These are phyloP conservation scores for Coemansia sp. DNA, from an alignment of 192 early-diverging fungal genomes.

Conservation along the genomic window DNA sequence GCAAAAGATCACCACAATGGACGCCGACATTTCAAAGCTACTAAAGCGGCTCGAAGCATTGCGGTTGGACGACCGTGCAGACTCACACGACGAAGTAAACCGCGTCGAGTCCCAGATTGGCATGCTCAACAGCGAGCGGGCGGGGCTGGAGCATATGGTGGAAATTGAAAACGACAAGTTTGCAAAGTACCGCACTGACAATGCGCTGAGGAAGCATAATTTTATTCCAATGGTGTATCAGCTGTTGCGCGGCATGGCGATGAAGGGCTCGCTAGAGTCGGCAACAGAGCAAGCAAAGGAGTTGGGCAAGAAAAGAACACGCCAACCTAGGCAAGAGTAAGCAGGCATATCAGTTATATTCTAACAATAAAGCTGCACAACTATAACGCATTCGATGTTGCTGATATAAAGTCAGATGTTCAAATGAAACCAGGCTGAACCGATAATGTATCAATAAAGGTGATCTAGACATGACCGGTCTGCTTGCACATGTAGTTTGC, in stretches of 20 bases:
- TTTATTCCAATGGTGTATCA: conserved; percentile 76
- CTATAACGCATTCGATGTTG: too few relatives aligned
- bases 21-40: conserved; percentile 49
- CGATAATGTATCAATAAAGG: too few relatives aligned
- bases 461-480: too few relatives aligned
- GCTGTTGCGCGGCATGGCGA: conserved; percentile 61
- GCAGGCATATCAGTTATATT: too few relatives aligned
- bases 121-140: conserved; percentile 56
- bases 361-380: too few relatives aligned
- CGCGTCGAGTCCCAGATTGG: conserved; percentile 34
- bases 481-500: too few relatives aligned
- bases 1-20: conserved; percentile 53
- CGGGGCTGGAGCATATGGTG: conserved; percentile 55
- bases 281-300: conserved; percentile 56
- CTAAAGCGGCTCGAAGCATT: conserved; percentile 24
- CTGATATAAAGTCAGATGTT: too few relatives aligned
- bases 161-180: conserved; percentile 64
- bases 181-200: conserved; percentile 62
- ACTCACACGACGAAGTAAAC: conserved; percentile 28
- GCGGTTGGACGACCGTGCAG: conserved; percentile 44
- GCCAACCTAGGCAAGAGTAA: neutral
- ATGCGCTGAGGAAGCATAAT: conserved; percentile 70
- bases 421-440: too few relatives aligned
- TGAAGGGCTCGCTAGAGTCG: conserved; percentile 53
- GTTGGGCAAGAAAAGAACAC: conserved; percentile 8